Conservation (phyloP, 2,329 filamentous ascomycete species). For the Penicillium corylophilum region DNA sequence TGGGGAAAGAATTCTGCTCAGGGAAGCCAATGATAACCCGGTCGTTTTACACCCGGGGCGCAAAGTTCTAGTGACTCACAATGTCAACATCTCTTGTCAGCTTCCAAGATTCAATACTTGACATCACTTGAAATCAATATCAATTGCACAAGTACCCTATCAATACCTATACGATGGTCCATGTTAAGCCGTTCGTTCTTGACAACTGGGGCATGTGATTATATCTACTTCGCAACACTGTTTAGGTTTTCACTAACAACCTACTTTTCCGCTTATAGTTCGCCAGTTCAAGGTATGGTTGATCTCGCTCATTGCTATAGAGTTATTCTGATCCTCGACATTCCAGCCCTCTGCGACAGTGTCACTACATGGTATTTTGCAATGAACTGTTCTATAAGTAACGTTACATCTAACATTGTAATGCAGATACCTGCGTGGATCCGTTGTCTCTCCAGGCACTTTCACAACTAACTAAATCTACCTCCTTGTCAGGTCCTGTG, state of each 20-base stretch:
- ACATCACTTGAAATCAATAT: not conserved
- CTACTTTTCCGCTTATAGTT: not conserved
- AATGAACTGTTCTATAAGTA: not conserved
- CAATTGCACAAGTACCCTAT: not conserved
- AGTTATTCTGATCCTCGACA: not conserved
- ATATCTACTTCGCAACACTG: not conserved
- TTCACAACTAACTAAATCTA: not conserved
- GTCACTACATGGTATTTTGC: constrained; percentile 5
- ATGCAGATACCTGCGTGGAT: constrained; percentile 11
- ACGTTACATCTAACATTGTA: not conserved
- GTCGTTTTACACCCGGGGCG: too few species aligned
- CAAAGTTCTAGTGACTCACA: too few species aligned
- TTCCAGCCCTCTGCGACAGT: not conserved
- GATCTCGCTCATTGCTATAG: not conserved
- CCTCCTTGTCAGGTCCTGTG: not conserved
- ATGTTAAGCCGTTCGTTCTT: constrained; percentile 10
- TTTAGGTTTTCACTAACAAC: not conserved
- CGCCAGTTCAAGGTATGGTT: constrained; percentile 9
- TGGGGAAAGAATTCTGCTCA: too few species aligned
- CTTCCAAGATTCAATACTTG: too few species aligned
- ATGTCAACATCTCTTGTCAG: too few species aligned
- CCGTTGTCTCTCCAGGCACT: constrained; percentile 9
- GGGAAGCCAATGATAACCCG: too few species aligned
- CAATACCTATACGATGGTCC: constrained; percentile 2
- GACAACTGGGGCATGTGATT: constrained; percentile 8